A percentile compares a stretch with the other conserved stretches of the same genome.
phyloP scores from a whole-genome alignment of 2,329 filamentous ascomycete species.

The Neonectria coccinea region DNA sequence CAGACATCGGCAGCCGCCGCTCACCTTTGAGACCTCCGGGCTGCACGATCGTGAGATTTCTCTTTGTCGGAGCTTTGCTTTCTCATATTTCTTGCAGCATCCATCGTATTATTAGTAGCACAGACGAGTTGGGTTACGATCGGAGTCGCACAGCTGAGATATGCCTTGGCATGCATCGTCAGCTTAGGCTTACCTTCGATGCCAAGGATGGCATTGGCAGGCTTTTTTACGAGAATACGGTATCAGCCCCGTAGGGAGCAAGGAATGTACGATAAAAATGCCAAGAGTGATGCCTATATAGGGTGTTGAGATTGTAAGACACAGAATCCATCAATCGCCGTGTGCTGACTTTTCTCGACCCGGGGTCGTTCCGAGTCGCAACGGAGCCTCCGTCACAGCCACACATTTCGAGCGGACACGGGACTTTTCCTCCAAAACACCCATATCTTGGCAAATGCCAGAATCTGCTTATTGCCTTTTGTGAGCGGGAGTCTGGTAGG shows the following conservation, averaged over 20 bases:
- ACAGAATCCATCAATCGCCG: not conserved
- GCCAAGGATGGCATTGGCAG: not conserved
- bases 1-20: not conserved
- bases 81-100: not conserved
- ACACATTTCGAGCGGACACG: conserved; percentile 1
- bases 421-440: not conserved
- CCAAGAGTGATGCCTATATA: not conserved
- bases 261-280: not conserved
- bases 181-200: not conserved
- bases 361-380: conserved; percentile 16
- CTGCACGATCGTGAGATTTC: not conserved
- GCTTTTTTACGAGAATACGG: not conserved
- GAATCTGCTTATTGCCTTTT: not conserved
- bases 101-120: not conserved
- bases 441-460: not conserved
- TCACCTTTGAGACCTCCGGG: not conserved
- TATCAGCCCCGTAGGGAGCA: not conserved
- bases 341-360: not conserved
- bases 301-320: conserved; percentile 4
- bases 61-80: not conserved
- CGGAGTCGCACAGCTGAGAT: not conserved
- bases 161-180: not conserved
- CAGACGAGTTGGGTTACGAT: not conserved
- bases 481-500: not conserved
- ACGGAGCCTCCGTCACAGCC: conserved; percentile 17